Evolutionary conservation across 192 early-diverging fungal species (phyloP).

Genomic region (Kappamyces sp.): DNA sequence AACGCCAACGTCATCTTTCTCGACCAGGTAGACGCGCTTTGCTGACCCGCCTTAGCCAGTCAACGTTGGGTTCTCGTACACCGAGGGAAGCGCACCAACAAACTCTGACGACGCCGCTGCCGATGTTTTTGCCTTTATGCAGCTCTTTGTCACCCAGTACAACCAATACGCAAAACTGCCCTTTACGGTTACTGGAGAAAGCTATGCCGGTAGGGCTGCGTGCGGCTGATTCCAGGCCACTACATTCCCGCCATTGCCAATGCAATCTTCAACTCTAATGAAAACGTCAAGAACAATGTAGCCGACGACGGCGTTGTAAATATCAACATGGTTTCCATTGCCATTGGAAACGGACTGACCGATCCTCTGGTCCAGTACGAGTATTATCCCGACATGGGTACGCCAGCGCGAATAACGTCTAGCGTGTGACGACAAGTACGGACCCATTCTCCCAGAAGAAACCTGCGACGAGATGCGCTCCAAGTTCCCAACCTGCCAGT

Average conservation of each 20-base stretch:
- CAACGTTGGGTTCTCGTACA: constrained; percentile 82
- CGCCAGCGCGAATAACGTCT: too few species aligned
- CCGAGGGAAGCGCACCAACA: constrained; percentile 46
- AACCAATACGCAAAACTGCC: constrained; percentile 68
- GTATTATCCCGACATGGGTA: constrained; percentile 62
- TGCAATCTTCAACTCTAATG: constrained; percentile 58
- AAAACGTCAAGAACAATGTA: constrained; percentile 50
- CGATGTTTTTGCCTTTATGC: constrained; percentile 90
- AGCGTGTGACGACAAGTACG: constrained; percentile 33
- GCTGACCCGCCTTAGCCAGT: constrained; percentile 2
- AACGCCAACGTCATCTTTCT: constrained; percentile 68
- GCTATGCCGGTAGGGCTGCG: constrained; percentile 42
- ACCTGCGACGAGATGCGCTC: constrained; percentile 62
- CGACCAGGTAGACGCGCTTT: constrained; percentile 15
- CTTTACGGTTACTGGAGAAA: constrained; percentile 77
- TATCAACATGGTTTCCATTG: constrained; percentile 25
- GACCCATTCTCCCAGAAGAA: constrained; percentile 57
- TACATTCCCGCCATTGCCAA: constrained; percentile 88
- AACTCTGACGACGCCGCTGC: constrained; percentile 73
- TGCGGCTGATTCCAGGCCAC: constrained; percentile 33
- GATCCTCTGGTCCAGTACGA: constrained; percentile 87
- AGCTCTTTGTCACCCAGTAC: constrained; percentile 85
- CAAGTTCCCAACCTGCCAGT: constrained; percentile 59
- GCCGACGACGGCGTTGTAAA: constrained; percentile 15
- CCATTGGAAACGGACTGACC: constrained; percentile 88